Evolutionary conservation across 2,329 filamentous ascomycete genomes (phyloP), one percentile per base, ranked within the genome.

Genomic region (Hortaea sp.): DNA sequence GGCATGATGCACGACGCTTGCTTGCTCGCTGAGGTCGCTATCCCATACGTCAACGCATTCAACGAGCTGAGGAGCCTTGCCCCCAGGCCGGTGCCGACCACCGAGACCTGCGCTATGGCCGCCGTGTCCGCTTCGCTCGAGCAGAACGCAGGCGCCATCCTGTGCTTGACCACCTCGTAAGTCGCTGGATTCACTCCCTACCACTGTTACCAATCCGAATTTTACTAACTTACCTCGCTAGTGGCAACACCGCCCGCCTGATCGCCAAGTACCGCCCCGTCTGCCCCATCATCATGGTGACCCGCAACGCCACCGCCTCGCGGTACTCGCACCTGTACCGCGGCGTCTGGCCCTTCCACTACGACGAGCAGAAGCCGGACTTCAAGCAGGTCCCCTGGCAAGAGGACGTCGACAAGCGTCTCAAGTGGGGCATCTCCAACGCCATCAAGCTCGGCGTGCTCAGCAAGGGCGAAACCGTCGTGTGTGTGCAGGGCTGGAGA

Each of bases 201-300:
- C 6, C 7, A 20, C 29, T 31, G 5, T 9, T 6, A 7, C 28
- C 4, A 20, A 28, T 40, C 35, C 30, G 13, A 7, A 29, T 27
- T 5, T 2, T 39, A 28, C 42, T 41, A 45, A 95, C 87, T 88
- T 61, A 88, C 86, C 59, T 94, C 95, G 67, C 81, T 30, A 82
- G 89, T 57, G 92, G 92, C 65, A 86, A 87, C 63, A 95, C 90
- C 56, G 92, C 92, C 50, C 88, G 92, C 62, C 82, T 97, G 53
- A 77, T 97, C 57, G 94, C 90, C 75, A 98, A 98, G 77, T 98
- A 95, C 76, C 86, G 92, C 64, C 92, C 92, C 43, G 89, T 97
- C 54, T 97, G 90, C 80, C 92, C 92, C 60, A 95, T 98, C 73
- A 90, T 98, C 77, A 97, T 97, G 90, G 86, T 98, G 54, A 95